Evolutionary conservation across 1,139 yeast species (phyloP).

Genomic region (Sugiyamaella novakii): DNA sequence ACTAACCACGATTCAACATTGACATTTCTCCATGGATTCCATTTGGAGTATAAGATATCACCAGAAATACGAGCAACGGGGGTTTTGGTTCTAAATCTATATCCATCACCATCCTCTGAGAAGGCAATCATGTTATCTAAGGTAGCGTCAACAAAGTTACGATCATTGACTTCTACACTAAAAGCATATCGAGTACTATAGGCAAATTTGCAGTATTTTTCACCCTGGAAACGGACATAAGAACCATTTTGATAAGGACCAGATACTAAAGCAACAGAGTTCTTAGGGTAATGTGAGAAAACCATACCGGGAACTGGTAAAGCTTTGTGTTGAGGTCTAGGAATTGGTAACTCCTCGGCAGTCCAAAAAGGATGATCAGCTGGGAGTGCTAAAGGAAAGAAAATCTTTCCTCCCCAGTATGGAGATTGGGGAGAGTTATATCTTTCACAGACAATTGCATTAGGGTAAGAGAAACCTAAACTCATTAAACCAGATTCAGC

Average conservation of each 20-base stretch:
- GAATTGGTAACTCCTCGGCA: slow-evolving; percentile 26
- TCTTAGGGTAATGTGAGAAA: slow-evolving; percentile 32
- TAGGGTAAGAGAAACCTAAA: slow-evolving; percentile 40
- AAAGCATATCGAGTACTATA: slow-evolving; percentile 40
- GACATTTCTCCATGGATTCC: slow-evolving; percentile 36
- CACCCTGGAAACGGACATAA: slow-evolving; percentile 34
- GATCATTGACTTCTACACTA: slow-evolving; percentile 32
- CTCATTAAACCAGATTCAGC: slow-evolving; percentile 36
- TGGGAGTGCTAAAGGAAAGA: slow-evolving; percentile 33
- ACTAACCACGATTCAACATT: slow-evolving; percentile 37
- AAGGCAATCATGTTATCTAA: slow-evolving; percentile 32
- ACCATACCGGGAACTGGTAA: slow-evolving; percentile 34
- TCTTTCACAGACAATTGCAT: slow-evolving; percentile 37
- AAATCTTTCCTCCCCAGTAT: slow-evolving; percentile 41
- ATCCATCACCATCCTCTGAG: slow-evolving; percentile 28
- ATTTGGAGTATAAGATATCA: slow-evolving; percentile 33
- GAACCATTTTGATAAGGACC: slow-evolving; percentile 37
- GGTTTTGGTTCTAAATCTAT: slow-evolving; percentile 25
- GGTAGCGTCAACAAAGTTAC: slow-evolving; percentile 27
- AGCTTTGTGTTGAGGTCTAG: slow-evolving; percentile 13
- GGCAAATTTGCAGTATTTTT: slow-evolving; percentile 42
- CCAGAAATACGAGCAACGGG: slow-evolving; percentile 34
- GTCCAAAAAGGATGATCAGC: slow-evolving; percentile 34
- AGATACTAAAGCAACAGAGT: slow-evolving; percentile 37
- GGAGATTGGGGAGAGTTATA: slow-evolving; percentile 42